Conservation (phyloP, 257 asterid genomes). For the Dorcoceras hygrometricum region DNA sequence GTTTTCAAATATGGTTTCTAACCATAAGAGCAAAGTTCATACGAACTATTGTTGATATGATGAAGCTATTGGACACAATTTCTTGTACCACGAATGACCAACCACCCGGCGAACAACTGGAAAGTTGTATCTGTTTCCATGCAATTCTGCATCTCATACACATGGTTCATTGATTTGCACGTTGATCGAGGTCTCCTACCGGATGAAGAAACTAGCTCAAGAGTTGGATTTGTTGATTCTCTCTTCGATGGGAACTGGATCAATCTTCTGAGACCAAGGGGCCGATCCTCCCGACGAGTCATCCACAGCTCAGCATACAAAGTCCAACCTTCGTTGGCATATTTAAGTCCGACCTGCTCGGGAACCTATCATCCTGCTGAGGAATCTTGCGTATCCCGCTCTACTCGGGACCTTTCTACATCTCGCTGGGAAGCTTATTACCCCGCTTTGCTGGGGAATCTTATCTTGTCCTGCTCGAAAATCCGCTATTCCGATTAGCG, state of each 20-base stretch:
- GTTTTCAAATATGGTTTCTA: constrained; percentile 77
- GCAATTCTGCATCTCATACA: constrained; percentile 19
- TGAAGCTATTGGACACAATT: constrained; percentile 37
- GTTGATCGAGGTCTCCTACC: constrained; percentile 40
- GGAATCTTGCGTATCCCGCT: too few species aligned
- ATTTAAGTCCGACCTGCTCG: too few species aligned
- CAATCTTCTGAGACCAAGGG: too few species aligned
- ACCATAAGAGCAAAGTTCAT: constrained; percentile 53
- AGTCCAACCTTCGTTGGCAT: too few species aligned
- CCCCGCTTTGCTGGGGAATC: too few species aligned
- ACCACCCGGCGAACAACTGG: constrained; percentile 29
- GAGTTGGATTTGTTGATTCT: constrained; percentile 61
- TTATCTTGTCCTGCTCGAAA: too few species aligned
- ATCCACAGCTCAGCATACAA: too few species aligned
- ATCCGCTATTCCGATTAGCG: too few species aligned
- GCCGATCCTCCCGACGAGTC: too few species aligned
- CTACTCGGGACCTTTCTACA: too few species aligned
- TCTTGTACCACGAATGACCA: constrained; percentile 29
- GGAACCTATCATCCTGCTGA: too few species aligned
- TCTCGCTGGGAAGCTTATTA: too few species aligned
- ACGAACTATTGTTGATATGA: constrained; percentile 40
- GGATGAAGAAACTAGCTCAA: constrained; percentile 50
- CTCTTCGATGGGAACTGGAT: constrained; percentile 55
- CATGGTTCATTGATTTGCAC: constrained; percentile 33
- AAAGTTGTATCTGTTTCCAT: constrained; percentile 24